Base-by-base conservation (phyloP, 305 asterid genomes). In the Fraxinus xanthoxyloides region DNA sequence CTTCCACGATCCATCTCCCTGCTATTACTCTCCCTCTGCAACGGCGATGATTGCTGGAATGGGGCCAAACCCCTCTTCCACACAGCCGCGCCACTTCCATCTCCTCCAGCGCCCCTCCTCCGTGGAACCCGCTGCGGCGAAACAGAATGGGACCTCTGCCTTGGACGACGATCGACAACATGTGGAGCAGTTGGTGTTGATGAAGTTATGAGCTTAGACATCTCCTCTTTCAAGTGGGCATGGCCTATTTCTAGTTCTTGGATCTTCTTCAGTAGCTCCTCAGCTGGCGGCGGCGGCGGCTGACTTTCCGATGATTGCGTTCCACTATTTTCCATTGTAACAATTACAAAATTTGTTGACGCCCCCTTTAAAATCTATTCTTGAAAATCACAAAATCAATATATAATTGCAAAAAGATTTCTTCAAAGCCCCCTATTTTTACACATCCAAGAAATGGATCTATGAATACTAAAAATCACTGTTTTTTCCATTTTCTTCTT, bases 181-280 rank as follows among this genome's bases (percentile, higher is more conserved):
- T 59, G 34, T 54, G 80, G 79, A 72, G 84, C 88, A 76, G 90
- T 82, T 17, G 35, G 34, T 15, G 89, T 79, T 24, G 90, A 80
- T 61, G 97, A 89, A 77, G 90, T 84, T 38, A 85, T 67, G 10
- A 94, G 91, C 86, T 87, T 91, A 9, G 91, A 90, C 94, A 96
- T 96, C 91, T 93, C 99, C 77, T 90, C 88, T 89, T 94, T 90
- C 89, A 97, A 89, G 89, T 88, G 92, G 17, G 96, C 95, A 74
- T 97, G 98, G 13, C 97, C 94, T 79, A 88, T 87, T 88, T 97
- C 98, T 15, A 97, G 84, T 83, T 97, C 98, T 8, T 89, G 90
- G 79, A 97, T 97, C 92, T 97, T 97, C 92, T 91, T 92, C 87
- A 94, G 87, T 79, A 97, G 89, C 88, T 89, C 94, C 87, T 94